Conservation (phyloP, 192 early-diverging fungal species). For the Coemansia sp. region DNA sequence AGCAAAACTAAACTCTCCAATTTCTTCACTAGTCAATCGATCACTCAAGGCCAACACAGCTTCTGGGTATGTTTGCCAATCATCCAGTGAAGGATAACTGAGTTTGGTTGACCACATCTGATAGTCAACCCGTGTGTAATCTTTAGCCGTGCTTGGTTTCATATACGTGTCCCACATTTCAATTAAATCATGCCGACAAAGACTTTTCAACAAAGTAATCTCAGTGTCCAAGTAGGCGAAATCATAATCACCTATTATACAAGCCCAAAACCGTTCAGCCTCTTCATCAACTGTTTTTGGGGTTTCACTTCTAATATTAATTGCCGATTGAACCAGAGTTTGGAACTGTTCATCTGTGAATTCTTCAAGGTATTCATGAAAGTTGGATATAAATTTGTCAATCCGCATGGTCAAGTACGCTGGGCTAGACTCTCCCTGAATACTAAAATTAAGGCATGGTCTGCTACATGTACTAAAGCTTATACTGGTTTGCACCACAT, state of each 20-base stretch:
- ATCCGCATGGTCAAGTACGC: constrained; percentile 73
- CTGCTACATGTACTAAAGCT: no score
- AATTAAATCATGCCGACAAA: constrained; percentile 27
- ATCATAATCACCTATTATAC: constrained; percentile 66
- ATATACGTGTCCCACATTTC: constrained; percentile 37
- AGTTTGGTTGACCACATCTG: constrained; percentile 22
- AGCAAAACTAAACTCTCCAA: neutral
- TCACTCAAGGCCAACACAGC: constrained; percentile 7
- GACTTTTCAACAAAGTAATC: neutral
- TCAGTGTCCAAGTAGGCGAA: constrained; percentile 57
- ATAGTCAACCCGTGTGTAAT: constrained; percentile 31
- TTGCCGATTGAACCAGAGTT: constrained; percentile 60
- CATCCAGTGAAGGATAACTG: constrained; percentile 2
- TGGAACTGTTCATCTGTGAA: constrained; percentile 51
- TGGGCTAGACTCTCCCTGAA: constrained; percentile 81
- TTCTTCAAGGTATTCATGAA: constrained; percentile 19
- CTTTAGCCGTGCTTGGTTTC: constrained; percentile 17
- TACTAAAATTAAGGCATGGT: constrained; percentile 57
- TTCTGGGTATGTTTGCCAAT: constrained; percentile 8
- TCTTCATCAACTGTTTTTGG: constrained; percentile 70
- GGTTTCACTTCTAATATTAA: constrained; percentile 60
- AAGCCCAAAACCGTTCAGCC: constrained; percentile 58
- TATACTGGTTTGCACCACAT: constrained; percentile 16
- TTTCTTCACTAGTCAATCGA: constrained; percentile 8
- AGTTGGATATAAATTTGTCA: constrained; percentile 67